Base-by-base conservation (phyloP, 805 yeast genomes). In the Ogataea naganishii region DNA sequence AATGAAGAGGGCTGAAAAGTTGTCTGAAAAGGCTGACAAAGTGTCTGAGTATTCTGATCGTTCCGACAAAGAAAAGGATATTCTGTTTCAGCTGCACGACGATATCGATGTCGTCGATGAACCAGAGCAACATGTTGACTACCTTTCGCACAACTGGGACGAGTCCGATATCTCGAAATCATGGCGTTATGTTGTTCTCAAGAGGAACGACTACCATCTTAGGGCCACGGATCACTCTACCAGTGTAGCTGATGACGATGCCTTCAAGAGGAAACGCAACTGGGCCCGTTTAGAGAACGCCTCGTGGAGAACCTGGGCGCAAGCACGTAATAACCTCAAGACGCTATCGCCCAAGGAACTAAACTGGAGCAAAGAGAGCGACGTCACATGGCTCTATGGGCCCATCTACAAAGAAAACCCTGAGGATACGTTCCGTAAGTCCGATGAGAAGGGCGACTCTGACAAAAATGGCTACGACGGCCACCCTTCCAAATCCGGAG, bases 341-440 rank as follows among this genome's bases (percentile, higher is more conserved):
- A 92, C 98, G 0, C 83, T 89, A 6, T 75, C 88, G 13, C 98
- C 99, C 1, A 94, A 85, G 46, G 70, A 73, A 21, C 82, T 92
- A 27, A 89, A 92, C 54, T 92, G 99, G 99, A 75, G 85, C 25
- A 92, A 94, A 57, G 99, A 92, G 46, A 79, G 80, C 35, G 99
- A 92, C 53, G 96, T 92, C 8, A 86, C 96, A 2, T 92, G 98
- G 98, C 69, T 92, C 10, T 92, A 89, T 58, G 99, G 99, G 1
- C 99, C 99, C 4, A 45, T 53, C 7, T 51, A 49, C 18, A 46
- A 45, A 27, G 48, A 40, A 6, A 46, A 45, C 12, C 36, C 34
- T 20, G 31, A 35, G 18, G 47, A 39, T 14, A 35, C 38, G 14
- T 42, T n/a, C n/a, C n/a, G n/a, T n/a, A n/a, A n/a, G 17, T 7